A percentile compares a stretch with the other conserved stretches of the same genome.
Conservation (phyloP, 257 asterid genomes). For the Hygrophila difformis region DNA sequence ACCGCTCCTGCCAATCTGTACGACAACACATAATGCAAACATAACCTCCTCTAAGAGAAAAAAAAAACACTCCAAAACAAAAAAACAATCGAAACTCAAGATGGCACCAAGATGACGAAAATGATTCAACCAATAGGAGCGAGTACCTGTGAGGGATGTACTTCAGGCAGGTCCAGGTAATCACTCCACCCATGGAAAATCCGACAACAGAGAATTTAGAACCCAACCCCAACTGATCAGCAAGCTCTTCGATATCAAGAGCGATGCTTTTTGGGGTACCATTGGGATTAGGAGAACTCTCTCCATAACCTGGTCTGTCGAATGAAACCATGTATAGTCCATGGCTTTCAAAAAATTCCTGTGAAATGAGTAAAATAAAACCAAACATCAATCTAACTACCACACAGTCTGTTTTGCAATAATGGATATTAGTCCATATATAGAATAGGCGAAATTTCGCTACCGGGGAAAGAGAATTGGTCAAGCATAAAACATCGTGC, state of each 20-base stretch:
- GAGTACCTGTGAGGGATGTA: slow-evolving; percentile 76
- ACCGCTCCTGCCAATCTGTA: slow-evolving; percentile 84
- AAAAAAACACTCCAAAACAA: too few relatives aligned
- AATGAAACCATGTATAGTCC: slow-evolving; percentile 64
- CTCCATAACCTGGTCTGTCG: slow-evolving; percentile 88
- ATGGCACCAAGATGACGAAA: too few relatives aligned
- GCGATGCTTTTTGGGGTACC: slow-evolving; percentile 42
- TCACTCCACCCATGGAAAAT: slow-evolving; percentile 80
- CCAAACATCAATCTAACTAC: neutral
- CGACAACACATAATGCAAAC: too few relatives aligned
- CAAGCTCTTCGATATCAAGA: slow-evolving; percentile 69
- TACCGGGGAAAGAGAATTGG: slow-evolving; percentile 42
- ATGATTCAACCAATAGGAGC: neutral
- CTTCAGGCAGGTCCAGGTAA: slow-evolving; percentile 71
- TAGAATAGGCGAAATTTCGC: neutral
- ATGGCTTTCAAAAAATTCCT: slow-evolving; percentile 51
- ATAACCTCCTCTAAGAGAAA: neutral
- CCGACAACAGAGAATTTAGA: slow-evolving; percentile 63
- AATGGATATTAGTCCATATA: slow-evolving; percentile 8
- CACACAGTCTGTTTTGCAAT: too few relatives aligned
- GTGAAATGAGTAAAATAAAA: slow-evolving; percentile 4
- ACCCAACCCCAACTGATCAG: slow-evolving; percentile 73
- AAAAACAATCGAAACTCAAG: too few relatives aligned
- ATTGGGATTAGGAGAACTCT: slow-evolving; percentile 70
- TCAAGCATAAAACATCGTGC: slow-evolving; percentile 32